Evolutionary conservation across 306 rosid species (phyloP).

Genomic region (Aeschynomene evenia): DNA sequence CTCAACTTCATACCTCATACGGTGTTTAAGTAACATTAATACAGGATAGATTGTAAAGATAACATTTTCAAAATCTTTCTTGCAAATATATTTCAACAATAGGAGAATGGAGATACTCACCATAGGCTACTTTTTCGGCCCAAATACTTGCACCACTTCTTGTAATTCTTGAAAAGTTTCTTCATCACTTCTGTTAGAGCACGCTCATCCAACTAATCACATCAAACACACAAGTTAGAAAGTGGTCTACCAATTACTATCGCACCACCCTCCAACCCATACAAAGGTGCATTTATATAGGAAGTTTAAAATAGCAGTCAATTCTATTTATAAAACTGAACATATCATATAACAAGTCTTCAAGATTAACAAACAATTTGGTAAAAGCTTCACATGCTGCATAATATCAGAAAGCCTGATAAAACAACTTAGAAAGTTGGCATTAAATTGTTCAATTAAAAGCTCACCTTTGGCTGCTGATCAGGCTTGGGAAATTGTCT

Average conservation of each 20-base stretch:
- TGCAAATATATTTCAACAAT: background rate
- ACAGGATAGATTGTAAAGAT: constrained; percentile 1
- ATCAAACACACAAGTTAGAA: constrained; percentile 35
- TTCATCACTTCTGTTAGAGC: constrained; percentile 96
- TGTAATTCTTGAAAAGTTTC: constrained; percentile 92
- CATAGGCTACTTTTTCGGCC: constrained; percentile 94
- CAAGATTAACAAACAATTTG: constrained; percentile 12
- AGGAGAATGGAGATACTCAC: constrained; percentile 44
- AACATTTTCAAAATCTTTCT: background rate
- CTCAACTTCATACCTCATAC: constrained; percentile 6
- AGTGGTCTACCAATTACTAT: background rate
- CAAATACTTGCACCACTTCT: constrained; percentile 93
- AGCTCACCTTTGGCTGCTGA: constrained; percentile 94
- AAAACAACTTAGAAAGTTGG: background rate
- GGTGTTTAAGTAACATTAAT: background rate
- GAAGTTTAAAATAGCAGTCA: background rate
- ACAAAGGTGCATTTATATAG: background rate
- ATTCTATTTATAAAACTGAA: background rate
- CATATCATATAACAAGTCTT: constrained; percentile 1
- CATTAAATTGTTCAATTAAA: background rate
- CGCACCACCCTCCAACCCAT: background rate
- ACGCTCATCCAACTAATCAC: constrained; percentile 84
- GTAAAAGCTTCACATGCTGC: background rate
- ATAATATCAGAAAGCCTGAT: background rate
- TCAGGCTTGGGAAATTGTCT: constrained; percentile 94